phyloP scores from a whole-genome alignment of 257 asterid genomes.

The Lithospermum erythrorhizon region DNA sequence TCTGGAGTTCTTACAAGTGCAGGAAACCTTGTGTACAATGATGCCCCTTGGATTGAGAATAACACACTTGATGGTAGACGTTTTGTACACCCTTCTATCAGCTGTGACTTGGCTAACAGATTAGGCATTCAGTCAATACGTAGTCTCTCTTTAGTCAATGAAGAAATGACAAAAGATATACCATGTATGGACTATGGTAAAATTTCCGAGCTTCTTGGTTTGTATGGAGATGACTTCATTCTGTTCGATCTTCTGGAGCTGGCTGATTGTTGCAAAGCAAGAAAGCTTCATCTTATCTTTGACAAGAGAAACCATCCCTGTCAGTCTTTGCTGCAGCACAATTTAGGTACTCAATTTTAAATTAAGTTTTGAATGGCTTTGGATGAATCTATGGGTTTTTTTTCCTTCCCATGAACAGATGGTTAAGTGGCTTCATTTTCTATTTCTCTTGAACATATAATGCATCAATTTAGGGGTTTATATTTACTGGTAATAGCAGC shows the following conservation, averaged over 20 bases:
- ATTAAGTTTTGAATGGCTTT: background rate
- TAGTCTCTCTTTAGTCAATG: slow-evolving; percentile 69
- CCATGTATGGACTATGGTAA: slow-evolving; percentile 88
- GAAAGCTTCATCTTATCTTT: slow-evolving; percentile 76
- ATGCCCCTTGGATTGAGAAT: slow-evolving; percentile 92
- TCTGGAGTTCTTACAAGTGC: slow-evolving; percentile 68
- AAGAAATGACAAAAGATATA: slow-evolving; percentile 79
- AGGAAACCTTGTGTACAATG: slow-evolving; percentile 75
- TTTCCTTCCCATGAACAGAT: background rate
- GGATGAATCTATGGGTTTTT: background rate
- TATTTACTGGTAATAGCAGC: background rate
- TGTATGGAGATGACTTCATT: slow-evolving; percentile 73
- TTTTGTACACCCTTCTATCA: slow-evolving; percentile 62
- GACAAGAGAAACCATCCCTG: slow-evolving; percentile 92
- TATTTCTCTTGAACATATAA: background rate
- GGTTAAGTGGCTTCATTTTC: background rate
- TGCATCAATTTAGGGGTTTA: background rate
- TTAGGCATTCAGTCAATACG: slow-evolving; percentile 90
- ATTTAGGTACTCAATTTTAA: slow-evolving; percentile 55
- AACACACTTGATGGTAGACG: slow-evolving; percentile 56
- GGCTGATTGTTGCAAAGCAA: slow-evolving; percentile 95
- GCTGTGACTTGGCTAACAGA: slow-evolving; percentile 65
- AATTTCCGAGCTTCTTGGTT: slow-evolving; percentile 61
- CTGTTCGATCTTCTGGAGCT: slow-evolving; percentile 85
- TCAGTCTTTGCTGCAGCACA: slow-evolving; percentile 82